These are phyloP conservation scores for Vanrija sp. DNA, from an alignment of 1,284 basidiomycete species.

Conservation along the genomic window DNA sequence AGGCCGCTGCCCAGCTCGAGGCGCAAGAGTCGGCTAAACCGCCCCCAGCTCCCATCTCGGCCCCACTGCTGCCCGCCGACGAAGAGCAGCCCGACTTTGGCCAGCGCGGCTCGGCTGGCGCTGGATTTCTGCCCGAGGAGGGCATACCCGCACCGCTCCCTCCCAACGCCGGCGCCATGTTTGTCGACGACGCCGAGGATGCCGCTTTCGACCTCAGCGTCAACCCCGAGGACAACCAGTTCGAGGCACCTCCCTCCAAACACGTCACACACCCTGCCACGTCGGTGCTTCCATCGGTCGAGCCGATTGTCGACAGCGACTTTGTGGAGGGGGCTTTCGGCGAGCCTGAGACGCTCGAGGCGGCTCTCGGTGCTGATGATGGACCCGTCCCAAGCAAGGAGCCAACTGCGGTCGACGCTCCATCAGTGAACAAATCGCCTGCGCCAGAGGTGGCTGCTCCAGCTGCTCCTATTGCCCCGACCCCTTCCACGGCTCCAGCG, in stretches of 20 bases:
- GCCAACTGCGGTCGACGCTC: too few species aligned
- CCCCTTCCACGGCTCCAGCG: conserved; percentile 2
- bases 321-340: conserved; percentile 11
- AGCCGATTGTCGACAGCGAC: conserved; percentile 1
- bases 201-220: conserved; percentile 4
- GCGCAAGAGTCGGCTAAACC: too few species aligned
- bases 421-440: too few species aligned
- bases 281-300: background rate
- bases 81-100: conserved; percentile 14
- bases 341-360: conserved; percentile 5
- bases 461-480: background rate
- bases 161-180: conserved; percentile 6
- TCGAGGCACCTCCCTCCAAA: conserved; percentile 1
- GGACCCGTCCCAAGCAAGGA: too few species aligned
- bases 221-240: conserved; percentile 1
- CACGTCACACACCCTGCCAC: background rate
- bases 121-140: background rate
- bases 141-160: conserved; percentile 8
- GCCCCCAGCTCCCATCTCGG: too few species aligned
- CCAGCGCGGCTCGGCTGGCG: background rate
- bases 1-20: too few species aligned
- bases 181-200: conserved; percentile 7
- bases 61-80: background rate
- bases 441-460: background rate
- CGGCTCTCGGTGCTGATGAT: background rate